Evolutionary conservation across 1,284 basidiomycete genomes (phyloP), one percentile per base, ranked within the genome.

Genomic region (Cryptococcus jaspeensis): DNA sequence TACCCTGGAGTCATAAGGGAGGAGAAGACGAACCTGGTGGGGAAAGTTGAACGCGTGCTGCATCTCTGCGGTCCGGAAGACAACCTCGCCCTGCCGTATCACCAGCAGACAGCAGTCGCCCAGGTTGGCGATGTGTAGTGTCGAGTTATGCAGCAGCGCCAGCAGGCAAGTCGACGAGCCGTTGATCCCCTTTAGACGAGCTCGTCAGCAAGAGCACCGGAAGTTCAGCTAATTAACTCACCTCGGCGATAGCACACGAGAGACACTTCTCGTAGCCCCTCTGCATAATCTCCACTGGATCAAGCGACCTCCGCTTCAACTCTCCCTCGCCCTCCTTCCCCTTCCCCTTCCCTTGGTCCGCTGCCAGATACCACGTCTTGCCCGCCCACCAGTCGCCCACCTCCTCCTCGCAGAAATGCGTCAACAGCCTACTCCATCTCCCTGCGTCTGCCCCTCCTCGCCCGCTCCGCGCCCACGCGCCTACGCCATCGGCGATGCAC

Each of bases 21-120:
- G 32, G n/a, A n/a, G n/a, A n/a, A 28, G 32, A 53, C 59, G 46
- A 42, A 53, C 59, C 52, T 74, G 73, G 6, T 90, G 83, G 0
- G 92, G 92, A 46, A 90, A 93, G 74, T 97, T 97, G 80, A 96
- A 95, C 71, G 88, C 79, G 83, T 92, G 94, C 84, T 94, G 94
- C 87, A 96, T 95, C 78, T 97, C 94, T 54, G 90, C 84, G 45
- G 87, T 90, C 41, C 92, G 83, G 85, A 93, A 96, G 3, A 88
- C 85, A 41, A 95, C 84, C 59, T 86, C 81, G 15, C 88, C 87
- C 4, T 83, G 83, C 6, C 92, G 84, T 28, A 96, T 85, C 41
- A 95, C 81, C 82, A 92, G 87, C 22, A 89, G 85, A 82, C 88
- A 87, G 71, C 91, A 95, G 74, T 98, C 94, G 20, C 94, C 94